A percentile compares a stretch with the other conserved stretches of the same genome.
Conservation (phyloP, 2,329 filamentous ascomycete genomes). For the Sclerotinia spermophila region DNA sequence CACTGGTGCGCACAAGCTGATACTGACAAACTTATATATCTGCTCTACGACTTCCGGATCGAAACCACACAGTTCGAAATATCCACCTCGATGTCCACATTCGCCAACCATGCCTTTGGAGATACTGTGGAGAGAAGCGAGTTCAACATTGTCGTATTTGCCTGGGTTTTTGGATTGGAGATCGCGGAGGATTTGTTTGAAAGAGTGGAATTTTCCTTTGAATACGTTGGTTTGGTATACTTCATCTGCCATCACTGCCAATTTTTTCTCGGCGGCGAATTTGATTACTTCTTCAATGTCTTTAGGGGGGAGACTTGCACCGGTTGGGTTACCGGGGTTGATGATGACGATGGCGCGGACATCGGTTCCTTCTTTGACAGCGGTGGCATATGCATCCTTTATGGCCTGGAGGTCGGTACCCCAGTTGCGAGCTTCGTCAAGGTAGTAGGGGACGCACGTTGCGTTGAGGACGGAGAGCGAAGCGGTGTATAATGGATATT, state of each 20-base stretch:
- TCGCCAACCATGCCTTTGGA: conserved; percentile 99
- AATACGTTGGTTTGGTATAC: conserved; percentile 99
- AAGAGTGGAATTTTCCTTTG: conserved; percentile 87
- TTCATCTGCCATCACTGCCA: conserved; percentile 92
- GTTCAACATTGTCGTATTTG: conserved; percentile 79
- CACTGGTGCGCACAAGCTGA: conserved; percentile 93
- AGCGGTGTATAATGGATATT: conserved; percentile 97
- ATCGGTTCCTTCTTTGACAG: conserved; percentile 72
- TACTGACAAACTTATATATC: conserved; percentile 98
- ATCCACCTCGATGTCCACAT: conserved; percentile 95
- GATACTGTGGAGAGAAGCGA: conserved; percentile 87
- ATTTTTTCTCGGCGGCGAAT: conserved; percentile 76
- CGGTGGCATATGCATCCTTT: conserved; percentile 67
- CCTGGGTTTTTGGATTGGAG: conserved; percentile 72
- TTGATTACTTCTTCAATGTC: conserved; percentile 84
- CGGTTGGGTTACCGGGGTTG: conserved; percentile 97
- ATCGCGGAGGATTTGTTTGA: conserved; percentile 82
- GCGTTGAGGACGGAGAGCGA: conserved; percentile 83
- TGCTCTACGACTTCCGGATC: conserved; percentile 79
- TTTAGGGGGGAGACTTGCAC: conserved; percentile 72
- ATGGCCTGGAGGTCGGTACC: conserved; percentile 82
- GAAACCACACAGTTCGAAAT: conserved; percentile 94
- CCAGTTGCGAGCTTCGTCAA: conserved; percentile 85
- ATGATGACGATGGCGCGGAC: conserved; percentile 94
- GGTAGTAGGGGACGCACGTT: conserved; percentile 84